These are phyloP conservation scores for Starmerella potacharoeniae DNA, from an alignment of 805 yeast genomes.

Conservation along the genomic window DNA sequence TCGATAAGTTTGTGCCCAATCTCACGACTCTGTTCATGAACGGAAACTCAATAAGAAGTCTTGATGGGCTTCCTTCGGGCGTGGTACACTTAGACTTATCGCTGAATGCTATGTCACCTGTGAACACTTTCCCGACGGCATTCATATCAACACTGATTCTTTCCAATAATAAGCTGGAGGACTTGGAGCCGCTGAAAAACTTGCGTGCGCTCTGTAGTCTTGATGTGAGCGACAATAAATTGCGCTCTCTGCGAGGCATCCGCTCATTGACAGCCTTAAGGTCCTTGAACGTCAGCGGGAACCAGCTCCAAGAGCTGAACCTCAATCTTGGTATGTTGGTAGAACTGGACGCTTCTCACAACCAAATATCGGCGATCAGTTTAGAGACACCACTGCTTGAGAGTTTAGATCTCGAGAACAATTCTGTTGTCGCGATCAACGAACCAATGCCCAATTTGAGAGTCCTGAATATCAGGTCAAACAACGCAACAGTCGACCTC, in stretches of 20 bases:
- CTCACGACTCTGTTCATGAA: constrained; percentile 15
- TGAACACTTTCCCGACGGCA: constrained; percentile 18
- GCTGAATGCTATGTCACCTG: constrained; percentile 13
- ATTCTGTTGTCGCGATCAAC: constrained; percentile 12
- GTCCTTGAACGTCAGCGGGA: constrained; percentile 17
- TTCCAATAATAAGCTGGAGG: constrained; percentile 16
- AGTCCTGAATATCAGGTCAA: constrained; percentile 16
- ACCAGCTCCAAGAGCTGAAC: constrained; percentile 15
- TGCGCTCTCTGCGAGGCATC: constrained; percentile 17
- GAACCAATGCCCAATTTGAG: constrained; percentile 18
- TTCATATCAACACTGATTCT: constrained; percentile 20
- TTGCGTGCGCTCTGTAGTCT: constrained; percentile 20
- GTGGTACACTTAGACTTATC: constrained; percentile 18
- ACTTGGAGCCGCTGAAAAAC: constrained; percentile 17
- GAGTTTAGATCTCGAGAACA: constrained; percentile 17
- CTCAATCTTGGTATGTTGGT: constrained; percentile 15
- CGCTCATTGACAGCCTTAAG: constrained; percentile 18
- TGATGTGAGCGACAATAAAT: constrained; percentile 19
- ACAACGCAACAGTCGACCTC: constrained; percentile 19
- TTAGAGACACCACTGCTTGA: constrained; percentile 20
- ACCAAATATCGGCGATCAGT: constrained; percentile 14
- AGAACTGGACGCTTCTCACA: constrained; percentile 20
- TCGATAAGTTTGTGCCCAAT: constrained; percentile 19
- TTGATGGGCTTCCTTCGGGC: constrained; percentile 21
- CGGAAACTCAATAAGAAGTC: constrained; percentile 14